phyloP scores from a whole-genome alignment of 2,329 filamentous ascomycete genomes.

The Alternaria panax region DNA sequence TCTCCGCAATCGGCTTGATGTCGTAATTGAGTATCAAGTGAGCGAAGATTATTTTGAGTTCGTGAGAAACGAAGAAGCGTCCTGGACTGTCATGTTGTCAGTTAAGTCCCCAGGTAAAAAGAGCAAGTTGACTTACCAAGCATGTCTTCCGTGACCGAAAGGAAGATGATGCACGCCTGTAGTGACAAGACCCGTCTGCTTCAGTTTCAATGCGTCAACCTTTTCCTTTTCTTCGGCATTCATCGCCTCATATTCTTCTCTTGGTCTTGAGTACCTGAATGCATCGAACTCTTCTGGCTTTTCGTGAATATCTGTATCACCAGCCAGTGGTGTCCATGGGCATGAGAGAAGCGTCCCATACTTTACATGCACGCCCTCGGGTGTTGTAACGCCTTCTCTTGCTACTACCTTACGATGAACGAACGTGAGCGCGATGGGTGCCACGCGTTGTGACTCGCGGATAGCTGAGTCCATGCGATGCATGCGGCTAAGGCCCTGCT shows the following conservation, averaged over 20 bases:
- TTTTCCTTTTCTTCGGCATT: conserved; percentile 24
- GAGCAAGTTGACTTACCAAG: conserved; percentile 41
- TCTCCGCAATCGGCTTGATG: conserved; percentile 35
- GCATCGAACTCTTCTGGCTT: conserved; percentile 29
- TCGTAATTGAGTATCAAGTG: conserved; percentile 51
- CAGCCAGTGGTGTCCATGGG: conserved; percentile 27
- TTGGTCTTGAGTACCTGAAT: conserved; percentile 34
- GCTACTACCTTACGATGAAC: conserved; percentile 60
- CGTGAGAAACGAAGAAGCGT: conserved; percentile 48
- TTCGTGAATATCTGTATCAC: conserved; percentile 27
- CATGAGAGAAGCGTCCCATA: conserved; percentile 28
- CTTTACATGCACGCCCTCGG: conserved; percentile 62
- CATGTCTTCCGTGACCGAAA: conserved; percentile 66
- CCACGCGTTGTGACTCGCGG: conserved; percentile 61
- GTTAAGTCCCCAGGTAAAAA: neutral
- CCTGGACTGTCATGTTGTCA: conserved; percentile 40
- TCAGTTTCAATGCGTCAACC: conserved; percentile 33
- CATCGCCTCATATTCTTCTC: conserved; percentile 31
- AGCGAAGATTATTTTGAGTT: conserved; percentile 50
- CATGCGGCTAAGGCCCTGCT: conserved; percentile 54
- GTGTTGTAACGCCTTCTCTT: conserved; percentile 80
- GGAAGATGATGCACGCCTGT: conserved; percentile 60
- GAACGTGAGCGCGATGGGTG: conserved; percentile 57
- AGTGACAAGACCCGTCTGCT: conserved; percentile 61
- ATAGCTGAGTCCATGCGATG: conserved; percentile 61